phyloP scores from a whole-genome alignment of 805 yeast species.

The Candida tammaniensis region DNA sequence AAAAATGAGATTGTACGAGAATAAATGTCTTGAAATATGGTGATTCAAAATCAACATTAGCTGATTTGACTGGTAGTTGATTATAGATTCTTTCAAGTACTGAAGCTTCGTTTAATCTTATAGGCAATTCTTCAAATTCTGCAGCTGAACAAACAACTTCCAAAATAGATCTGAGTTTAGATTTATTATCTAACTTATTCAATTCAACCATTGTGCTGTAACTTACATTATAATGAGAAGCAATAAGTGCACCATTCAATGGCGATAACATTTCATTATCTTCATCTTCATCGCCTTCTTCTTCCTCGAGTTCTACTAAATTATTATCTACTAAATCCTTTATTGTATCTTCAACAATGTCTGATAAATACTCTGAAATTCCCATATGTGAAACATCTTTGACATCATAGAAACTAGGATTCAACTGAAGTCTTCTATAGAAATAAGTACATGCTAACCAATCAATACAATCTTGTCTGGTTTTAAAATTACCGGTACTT shows the following conservation, averaged over 20 bases:
- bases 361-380: constrained; percentile 79
- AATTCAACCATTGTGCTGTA: constrained; percentile 67
- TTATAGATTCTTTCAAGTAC: constrained; percentile 50
- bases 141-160: constrained; percentile 64
- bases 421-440: constrained; percentile 73
- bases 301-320: constrained; percentile 53
- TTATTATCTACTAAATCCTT: constrained; percentile 60
- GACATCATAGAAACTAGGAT: constrained; percentile 89
- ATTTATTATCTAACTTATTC: constrained; percentile 48
- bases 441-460: constrained; percentile 85
- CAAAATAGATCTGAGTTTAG: constrained; percentile 59
- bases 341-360: constrained; percentile 69
- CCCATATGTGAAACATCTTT: constrained; percentile 62
- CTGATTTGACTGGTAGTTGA: constrained; percentile 60
- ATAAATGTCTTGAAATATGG: constrained; percentile 71
- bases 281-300: constrained; percentile 34
- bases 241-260: constrained; percentile 67
- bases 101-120: constrained; percentile 58
- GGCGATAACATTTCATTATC: constrained; percentile 49
- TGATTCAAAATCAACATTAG: constrained; percentile 40
- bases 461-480: constrained; percentile 84
- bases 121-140: constrained; percentile 67
- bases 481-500: constrained; percentile 57
- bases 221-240: constrained; percentile 68
- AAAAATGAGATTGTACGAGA: constrained; percentile 77